A percentile compares a stretch with the other conserved stretches of the same genome.
Conservation (phyloP, 805 yeast genomes). For the Wickerhamiella allomyrinae region DNA sequence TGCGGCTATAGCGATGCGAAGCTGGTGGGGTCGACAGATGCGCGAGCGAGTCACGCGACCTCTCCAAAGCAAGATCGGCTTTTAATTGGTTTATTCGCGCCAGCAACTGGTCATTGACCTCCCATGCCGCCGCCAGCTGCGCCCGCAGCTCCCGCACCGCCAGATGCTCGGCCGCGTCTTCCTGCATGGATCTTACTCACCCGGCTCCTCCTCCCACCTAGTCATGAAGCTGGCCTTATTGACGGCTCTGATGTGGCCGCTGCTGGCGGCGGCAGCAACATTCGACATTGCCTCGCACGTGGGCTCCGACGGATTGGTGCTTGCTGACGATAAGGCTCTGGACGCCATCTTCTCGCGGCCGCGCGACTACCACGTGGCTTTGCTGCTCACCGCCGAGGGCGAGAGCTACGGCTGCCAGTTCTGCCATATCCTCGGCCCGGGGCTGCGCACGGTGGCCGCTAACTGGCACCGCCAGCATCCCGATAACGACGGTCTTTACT, state of each 20-base stretch:
- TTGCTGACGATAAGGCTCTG: constrained; percentile 23
- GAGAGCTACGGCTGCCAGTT: constrained; percentile 62
- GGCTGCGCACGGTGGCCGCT: constrained; percentile 41
- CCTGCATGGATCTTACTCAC: neutral
- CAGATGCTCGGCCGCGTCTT: neutral
- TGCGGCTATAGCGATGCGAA: neutral
- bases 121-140: neutral
- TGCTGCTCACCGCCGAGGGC: constrained; percentile 59
- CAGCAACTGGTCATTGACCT: neutral
- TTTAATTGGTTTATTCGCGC: neutral
- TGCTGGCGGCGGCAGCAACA: neutral
- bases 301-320: constrained; percentile 16
- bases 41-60: too few species aligned
- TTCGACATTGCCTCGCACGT: constrained; percentile 3
- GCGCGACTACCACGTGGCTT: constrained; percentile 53
- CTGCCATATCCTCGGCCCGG: constrained; percentile 60
- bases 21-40: neutral
- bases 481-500: constrained; percentile 36
- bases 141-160: neutral
- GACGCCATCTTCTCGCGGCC: constrained; percentile 35
- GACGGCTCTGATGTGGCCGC: neutral
- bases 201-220: neutral
- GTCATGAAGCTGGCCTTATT: neutral
- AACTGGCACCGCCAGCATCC: constrained; percentile 48
- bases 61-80: neutral